Conservation (phyloP, 768 basidiomycete genomes). For the Dioszegia hungarica region DNA sequence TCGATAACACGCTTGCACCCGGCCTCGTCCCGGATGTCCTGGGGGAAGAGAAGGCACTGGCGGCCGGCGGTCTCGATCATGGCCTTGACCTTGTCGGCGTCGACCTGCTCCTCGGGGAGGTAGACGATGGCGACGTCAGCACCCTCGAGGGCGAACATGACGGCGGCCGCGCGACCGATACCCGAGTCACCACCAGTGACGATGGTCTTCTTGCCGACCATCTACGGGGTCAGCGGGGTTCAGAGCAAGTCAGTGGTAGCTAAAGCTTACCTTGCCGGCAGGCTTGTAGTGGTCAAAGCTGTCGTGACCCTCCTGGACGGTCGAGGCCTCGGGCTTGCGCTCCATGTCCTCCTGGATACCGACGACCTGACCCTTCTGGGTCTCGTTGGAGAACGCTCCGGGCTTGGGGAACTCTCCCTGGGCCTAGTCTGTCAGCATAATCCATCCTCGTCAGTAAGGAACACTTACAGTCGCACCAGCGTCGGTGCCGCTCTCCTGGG, state of each 20-base stretch:
- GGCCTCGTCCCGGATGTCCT: conserved; percentile 47
- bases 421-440: background rate
- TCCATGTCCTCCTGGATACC: conserved; percentile 48
- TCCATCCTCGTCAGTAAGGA: background rate
- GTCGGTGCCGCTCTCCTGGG: background rate
- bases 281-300: conserved; percentile 46
- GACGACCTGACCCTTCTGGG: conserved; percentile 39
- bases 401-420: conserved; percentile 39
- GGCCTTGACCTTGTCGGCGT: conserved; percentile 47
- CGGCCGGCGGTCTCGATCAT: conserved; percentile 32
- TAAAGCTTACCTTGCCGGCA: conserved; percentile 36
- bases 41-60: conserved; percentile 42
- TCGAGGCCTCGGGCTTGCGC: conserved; percentile 36
- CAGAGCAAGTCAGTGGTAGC: too few relatives aligned
- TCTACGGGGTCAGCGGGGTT: conserved; percentile 29
- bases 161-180: conserved; percentile 53
- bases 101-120: conserved; percentile 58
- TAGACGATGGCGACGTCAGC: conserved; percentile 52
- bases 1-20: conserved; percentile 47
- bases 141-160: conserved; percentile 52
- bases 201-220: conserved; percentile 54
- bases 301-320: conserved; percentile 44
- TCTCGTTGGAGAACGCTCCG: conserved; percentile 37
- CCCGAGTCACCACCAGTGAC: conserved; percentile 57
- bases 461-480: conserved; percentile 1